Evolutionary conservation across 2,329 filamentous ascomycete species (phyloP), one percentile per base, ranked within the genome.

Genomic region (Zymoseptoria tritici): DNA sequence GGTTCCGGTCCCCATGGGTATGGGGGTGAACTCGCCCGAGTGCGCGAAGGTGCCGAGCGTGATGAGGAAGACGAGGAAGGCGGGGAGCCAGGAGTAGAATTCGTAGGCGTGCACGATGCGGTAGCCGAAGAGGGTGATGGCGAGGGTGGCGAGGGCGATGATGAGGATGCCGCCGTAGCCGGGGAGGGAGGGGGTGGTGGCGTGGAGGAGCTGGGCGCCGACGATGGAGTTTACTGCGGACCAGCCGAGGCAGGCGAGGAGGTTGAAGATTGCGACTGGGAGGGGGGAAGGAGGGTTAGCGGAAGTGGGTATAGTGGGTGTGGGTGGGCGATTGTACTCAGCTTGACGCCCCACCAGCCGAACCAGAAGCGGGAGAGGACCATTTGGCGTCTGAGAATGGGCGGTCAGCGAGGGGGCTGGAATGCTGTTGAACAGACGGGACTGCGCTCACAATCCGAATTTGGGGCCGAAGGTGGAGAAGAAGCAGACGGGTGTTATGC

Each of bases 291-390:
- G 13, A 3, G 55, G 21, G 20, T 56, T 29, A 57, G 55, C 22
- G 13, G 36, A 46, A 7, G 13, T 4, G 13, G 21, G 4, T 2
- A 4, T 19, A 52, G 58, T 63, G 31, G 60, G 58, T 49, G 22
- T 26, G 31, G 46, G 52, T 20, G 42, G 9, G 61, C 57, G 58
- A 49, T 76, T 80, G 73, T 75, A 86, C 85, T 71, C 52, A 72
- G 59, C 59, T 71, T 72, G 51, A 72, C 70, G 42, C 70, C 71
- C 66, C 69, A 71, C 69, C 70, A 72, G 16, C 89, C 89, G 71
- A 91, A 91, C 75, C 81, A 91, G 75, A 87, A 91, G 42, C 89
- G 80, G 9, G 86, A 85, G n/a, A 92, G 79, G 1, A 91, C 87
- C 85, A 92, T 91, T 70, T 91, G 89, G 57, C 89, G 83, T n/a